Base-by-base conservation (phyloP, 768 basidiomycete genomes). In the Lentinula sp. region DNA sequence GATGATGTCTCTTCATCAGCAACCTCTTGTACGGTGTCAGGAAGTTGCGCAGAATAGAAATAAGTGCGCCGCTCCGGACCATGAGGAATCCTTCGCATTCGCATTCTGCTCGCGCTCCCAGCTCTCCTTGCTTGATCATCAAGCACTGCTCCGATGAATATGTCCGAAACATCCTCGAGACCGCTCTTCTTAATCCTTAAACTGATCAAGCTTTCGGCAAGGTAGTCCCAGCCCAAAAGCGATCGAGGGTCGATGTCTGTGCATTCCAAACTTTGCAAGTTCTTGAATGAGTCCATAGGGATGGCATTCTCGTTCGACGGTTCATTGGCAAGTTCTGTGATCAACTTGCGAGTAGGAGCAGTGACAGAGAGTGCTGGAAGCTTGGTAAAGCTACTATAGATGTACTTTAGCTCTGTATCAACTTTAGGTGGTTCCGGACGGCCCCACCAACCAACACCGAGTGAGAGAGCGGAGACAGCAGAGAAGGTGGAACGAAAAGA, bases 371-470 rank as follows among this genome's bases (percentile, higher is more conserved):
- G 77, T 1, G 93, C 88, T 15, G 94, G 94, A 0, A 97, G 77
- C 73, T 91, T 93, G 48, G 93, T 97, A 77, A 96, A 93, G 69
- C 87, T 84, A 70, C 92, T 93, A 76, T 86, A 96, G 63, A 95
- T 81, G 72, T 87, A 93, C 70, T 86, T 93, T 71, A 96, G 85
- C 67, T 93, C 90, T 2, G 77, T 69, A 59, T 94, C 88, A 65
- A 90, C 73, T 62, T 69, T 81, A 10, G 81, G 83, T 41, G 81
- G 82, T 60, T 85, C 80, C 5, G 81, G 70, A 62, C 79, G 76
- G 48, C 80, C 74, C 90, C 89, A 94, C 90, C 90, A 92, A 55
- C 84, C 79, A 4, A 73, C 77, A 35, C 89, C 85, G 37, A 95
- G 76, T 0, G 92, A 93, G 33, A 93, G 77, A 36, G 77, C 80